These are phyloP conservation scores for Plectosphaerella plurivora DNA, from an alignment of 2,329 filamentous ascomycete species.

Conservation along the genomic window DNA sequence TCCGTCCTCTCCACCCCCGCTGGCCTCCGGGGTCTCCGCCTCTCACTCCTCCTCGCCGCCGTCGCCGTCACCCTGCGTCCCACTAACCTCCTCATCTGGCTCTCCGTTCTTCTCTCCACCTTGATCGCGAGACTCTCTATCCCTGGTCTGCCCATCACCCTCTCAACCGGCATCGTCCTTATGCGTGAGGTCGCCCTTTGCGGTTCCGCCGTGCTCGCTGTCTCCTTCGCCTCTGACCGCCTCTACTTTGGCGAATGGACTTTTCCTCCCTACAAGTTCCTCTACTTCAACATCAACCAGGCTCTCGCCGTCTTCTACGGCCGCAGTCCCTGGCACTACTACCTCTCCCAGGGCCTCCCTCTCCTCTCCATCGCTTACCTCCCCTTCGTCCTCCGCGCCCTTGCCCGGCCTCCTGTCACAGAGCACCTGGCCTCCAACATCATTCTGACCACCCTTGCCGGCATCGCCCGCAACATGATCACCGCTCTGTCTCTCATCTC, in stretches of 20 bases:
- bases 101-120: conserved; percentile 49
- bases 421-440: conserved; percentile 25
- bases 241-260: conserved; percentile 82
- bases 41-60: conserved; percentile 71
- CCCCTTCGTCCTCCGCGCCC: conserved; percentile 66
- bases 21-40: conserved; percentile 30
- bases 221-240: conserved; percentile 67
- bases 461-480: conserved; percentile 56
- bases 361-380: conserved; percentile 79
- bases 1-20: conserved; percentile 16
- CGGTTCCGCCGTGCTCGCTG: conserved; percentile 52
- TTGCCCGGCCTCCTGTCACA: conserved; percentile 46
- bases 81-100: conserved; percentile 86
- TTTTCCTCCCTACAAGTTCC: conserved; percentile 80
- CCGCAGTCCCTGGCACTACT: conserved; percentile 87
- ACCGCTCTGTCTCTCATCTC: conserved; percentile 69
- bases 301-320: conserved; percentile 92
- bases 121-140: conserved; percentile 35
- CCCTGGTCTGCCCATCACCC: conserved; percentile 33
- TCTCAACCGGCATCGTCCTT: conserved; percentile 45
- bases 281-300: conserved; percentile 87
- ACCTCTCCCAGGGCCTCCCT: conserved; percentile 83
- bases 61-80: conserved; percentile 81
- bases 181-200: conserved; percentile 62
- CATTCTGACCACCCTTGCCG: conserved; percentile 42